These are phyloP conservation scores for Neonectria ditissima DNA, from an alignment of 2,329 filamentous ascomycete genomes.

Conservation along the genomic window DNA sequence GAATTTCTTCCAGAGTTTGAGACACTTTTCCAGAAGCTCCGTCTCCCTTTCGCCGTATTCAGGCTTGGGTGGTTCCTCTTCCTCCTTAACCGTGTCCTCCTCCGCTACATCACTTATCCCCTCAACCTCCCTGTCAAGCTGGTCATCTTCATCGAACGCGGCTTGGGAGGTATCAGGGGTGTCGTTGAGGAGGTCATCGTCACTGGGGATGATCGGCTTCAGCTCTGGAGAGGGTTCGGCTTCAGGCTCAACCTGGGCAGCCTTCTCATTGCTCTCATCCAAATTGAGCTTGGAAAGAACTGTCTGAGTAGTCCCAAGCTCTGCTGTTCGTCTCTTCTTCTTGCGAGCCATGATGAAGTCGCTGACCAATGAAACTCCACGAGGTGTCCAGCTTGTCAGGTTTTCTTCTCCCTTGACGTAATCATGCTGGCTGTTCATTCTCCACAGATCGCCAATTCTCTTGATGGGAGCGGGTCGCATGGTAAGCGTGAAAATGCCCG, in stretches of 20 bases:
- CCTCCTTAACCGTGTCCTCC: conserved; percentile 39
- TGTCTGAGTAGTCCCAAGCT: conserved; percentile 81
- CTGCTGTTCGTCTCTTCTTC: conserved; percentile 78
- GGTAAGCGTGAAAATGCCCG: conserved; percentile 85
- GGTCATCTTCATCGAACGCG: conserved; percentile 49
- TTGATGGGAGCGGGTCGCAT: conserved; percentile 92
- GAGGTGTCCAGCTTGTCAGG: conserved; percentile 85
- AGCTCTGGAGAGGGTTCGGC: conserved; percentile 51
- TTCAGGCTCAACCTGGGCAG: conserved; percentile 51
- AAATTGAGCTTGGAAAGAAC: conserved; percentile 70
- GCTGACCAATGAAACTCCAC: conserved; percentile 89
- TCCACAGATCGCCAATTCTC: conserved; percentile 91
- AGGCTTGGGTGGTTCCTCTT: conserved; percentile 44
- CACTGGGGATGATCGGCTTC: conserved; percentile 60
- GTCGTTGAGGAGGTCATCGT: conserved; percentile 69
- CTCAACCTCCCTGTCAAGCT: conserved; percentile 37
- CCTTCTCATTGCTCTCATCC: conserved; percentile 54
- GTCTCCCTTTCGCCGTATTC: conserved; percentile 62
- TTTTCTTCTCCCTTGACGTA: conserved; percentile 97
- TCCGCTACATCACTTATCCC: conserved; percentile 35
- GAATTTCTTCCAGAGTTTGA: conserved; percentile 74
- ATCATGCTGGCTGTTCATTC: conserved; percentile 93
- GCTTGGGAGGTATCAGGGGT: conserved; percentile 65
- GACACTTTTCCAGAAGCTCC: conserved; percentile 64
- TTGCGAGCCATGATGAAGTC: conserved; percentile 85